Evolutionary conservation across 202 grass and related monocot species (phyloP), one percentile per base, ranked within the genome.

Genomic region (Brachypodium distachyon): DNA sequence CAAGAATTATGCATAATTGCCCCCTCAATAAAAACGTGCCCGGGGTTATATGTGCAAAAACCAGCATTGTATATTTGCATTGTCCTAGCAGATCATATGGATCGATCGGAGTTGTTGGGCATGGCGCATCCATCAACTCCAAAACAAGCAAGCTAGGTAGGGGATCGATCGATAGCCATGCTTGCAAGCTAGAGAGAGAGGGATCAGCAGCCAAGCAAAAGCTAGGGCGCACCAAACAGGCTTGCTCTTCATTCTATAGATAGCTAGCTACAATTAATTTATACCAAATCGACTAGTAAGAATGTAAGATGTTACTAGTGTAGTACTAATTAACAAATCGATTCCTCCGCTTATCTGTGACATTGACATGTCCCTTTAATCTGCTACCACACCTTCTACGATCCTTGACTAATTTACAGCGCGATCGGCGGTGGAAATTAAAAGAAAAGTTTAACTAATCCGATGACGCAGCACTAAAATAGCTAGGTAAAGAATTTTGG

Each of bases 171-270:
- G 61, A 40, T 61, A 55, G 67, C 76, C 46, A 76, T 84, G 81
- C 86, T 84, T 88, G 86, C 55, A 88, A 88, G 76, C 48, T 49
- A 62, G 67, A 69, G 25, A 29, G 51, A 39, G 18, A 61, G 62
- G n/a, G n/a, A 9, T n/a, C 8, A 23, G 41, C 31, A 1, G 41
- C 44, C 22, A 79, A 78, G 86, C 81, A 79, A 62, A 75, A 74
- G 61, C 63, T 67, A 43, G 36, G 69, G 7, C 75, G 76, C 81
- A 84, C 86, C 86, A 88, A 88, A 80, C 76, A 83, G 69, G 80
- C 85, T 83, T 84, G 86, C 55, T 65, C 54, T 10, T 80, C 29
- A 84, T 88, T 75, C 69, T n/a, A n/a, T n/a, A n/a, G n/a, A n/a
- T n/a, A n/a, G n/a, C n/a, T n/a, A n/a, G n/a, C n/a, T n/a, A n/a